Conservation (phyloP, 805 yeast species). For the Candida caryicola region DNA sequence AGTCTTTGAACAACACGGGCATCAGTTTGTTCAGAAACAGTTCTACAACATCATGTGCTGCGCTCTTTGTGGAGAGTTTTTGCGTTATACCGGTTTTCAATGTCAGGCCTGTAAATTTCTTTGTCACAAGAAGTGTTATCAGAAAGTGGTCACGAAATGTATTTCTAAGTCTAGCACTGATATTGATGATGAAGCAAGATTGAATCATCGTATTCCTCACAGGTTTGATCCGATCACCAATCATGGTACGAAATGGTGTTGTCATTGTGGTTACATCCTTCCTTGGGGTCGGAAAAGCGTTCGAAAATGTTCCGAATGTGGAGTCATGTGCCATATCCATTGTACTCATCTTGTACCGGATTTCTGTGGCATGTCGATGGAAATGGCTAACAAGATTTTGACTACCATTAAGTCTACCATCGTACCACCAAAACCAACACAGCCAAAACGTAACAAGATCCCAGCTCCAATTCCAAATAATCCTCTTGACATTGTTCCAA, state of each 20-base stretch:
- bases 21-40: slow-evolving; percentile 92
- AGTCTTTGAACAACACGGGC: slow-evolving; percentile 93
- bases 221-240: slow-evolving; percentile 90
- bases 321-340: slow-evolving; percentile 82
- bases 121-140: slow-evolving; percentile 79
- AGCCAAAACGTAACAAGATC: slow-evolving; percentile 1
- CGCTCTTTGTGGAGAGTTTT: slow-evolving; percentile 94
- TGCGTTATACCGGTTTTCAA: slow-evolving; percentile 82
- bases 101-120: slow-evolving; percentile 81
- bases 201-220: slow-evolving; percentile 96
- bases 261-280: slow-evolving; percentile 95
- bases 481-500: background rate
- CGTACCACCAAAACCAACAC: slow-evolving; percentile 15
- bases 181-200: slow-evolving; percentile 69
- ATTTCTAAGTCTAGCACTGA: slow-evolving; percentile 74
- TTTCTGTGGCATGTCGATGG: slow-evolving; percentile 98
- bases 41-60: slow-evolving; percentile 96
- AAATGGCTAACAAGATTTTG: slow-evolving; percentile 86
- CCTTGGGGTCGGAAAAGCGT: slow-evolving; percentile 95
- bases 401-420: slow-evolving; percentile 75
- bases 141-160: slow-evolving; percentile 79
- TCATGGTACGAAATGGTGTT: slow-evolving; percentile 98
- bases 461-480: slow-evolving; percentile 4
- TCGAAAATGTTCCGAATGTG: slow-evolving; percentile 90
- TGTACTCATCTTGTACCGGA: slow-evolving; percentile 97